Evolutionary conservation across 2,329 filamentous ascomycete species (phyloP), one percentile per base, ranked within the genome.

Genomic region (Chaetomium strumarium): DNA sequence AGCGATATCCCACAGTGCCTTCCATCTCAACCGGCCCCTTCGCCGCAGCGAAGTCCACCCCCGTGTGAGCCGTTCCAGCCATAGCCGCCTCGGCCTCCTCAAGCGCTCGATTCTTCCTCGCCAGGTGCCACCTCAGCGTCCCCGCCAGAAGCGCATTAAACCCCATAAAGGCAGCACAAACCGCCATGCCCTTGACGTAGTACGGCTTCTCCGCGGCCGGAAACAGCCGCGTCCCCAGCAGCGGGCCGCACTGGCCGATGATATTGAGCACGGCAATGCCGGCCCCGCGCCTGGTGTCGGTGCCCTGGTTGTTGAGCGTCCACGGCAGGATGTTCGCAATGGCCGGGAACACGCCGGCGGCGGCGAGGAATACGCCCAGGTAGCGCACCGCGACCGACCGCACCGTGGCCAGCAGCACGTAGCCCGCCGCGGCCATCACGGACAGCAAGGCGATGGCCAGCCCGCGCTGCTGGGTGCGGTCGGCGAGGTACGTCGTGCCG

Each of bases 241-340:
- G 67, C 2, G 83, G 81, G 0, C 81, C 81, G 55, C 78, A 81
- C 64, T 83, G 83, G 1, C 83, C 84, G 19, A 84, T 68, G 29
- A 83, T 59, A 59, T 84, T 84, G 49, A 86, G 67, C 33, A 86
- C 67, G 2, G 81, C 77, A 46, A 87, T 81, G 6, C 80, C 80
- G 16, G 79, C 77, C 13, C 84, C 85, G 14, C 83, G 74, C 52
- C 82, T 78, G 1, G 81, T 83, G 62, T 86, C 83, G 36, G 74
- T 80, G 13, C 84, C 84, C 66, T 87, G 83, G 64, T 88, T 88
- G 64, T 87, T 83, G 33, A 84, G 67, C 14, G 83, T 78, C 85
- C 85, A 89, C 0, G 85, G 82, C 14, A 89, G 71, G 19, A 86
- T 83, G 59, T 88, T 83, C 1, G 79, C 78, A 56, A 88, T 85